Evolutionary conservation across 495 filamentous ascomycete genomes (phyloP).

Genomic region (Sordaria brevicollis): DNA sequence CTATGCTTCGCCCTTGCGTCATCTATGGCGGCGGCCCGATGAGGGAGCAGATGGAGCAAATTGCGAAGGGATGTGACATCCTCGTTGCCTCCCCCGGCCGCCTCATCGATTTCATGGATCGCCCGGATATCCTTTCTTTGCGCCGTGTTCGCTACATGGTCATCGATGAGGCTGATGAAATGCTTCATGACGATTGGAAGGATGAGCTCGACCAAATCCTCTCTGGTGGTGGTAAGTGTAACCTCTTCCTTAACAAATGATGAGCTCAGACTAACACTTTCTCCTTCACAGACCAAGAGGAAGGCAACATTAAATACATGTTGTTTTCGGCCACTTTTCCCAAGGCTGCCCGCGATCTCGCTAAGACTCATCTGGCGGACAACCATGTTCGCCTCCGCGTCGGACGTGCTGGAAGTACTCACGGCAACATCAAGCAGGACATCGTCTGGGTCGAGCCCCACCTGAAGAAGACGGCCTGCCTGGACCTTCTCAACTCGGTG

Average conservation of each 20-base stretch:
- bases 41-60: slow-evolving; percentile 53
- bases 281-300: slow-evolving; percentile 57
- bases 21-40: slow-evolving; percentile 75
- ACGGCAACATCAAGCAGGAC: slow-evolving; percentile 70
- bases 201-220: slow-evolving; percentile 60
- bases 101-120: slow-evolving; percentile 69
- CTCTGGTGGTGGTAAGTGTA: slow-evolving; percentile 58
- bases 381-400: slow-evolving; percentile 70
- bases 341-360: slow-evolving; percentile 62
- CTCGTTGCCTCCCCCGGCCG: slow-evolving; percentile 83
- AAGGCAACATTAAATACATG: slow-evolving; percentile 66
- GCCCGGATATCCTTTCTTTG: slow-evolving; percentile 56
- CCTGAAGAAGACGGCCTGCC: slow-evolving; percentile 58
- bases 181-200: slow-evolving; percentile 69
- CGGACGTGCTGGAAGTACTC: slow-evolving; percentile 72
- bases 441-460: slow-evolving; percentile 51
- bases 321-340: slow-evolving; percentile 96
- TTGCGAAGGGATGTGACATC: slow-evolving; percentile 79
- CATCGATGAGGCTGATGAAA: slow-evolving; percentile 92
- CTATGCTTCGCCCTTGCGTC: slow-evolving; percentile 56
- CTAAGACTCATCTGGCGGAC: slow-evolving; percentile 57
- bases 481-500: slow-evolving; percentile 59
- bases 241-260: slow-evolving; percentile 2
- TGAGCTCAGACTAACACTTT: slow-evolving; percentile 7
- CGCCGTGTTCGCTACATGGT: slow-evolving; percentile 71